Evolutionary conservation across 1,139 yeast species (phyloP).

Genomic region (Debaryomyces nepalensis): DNA sequence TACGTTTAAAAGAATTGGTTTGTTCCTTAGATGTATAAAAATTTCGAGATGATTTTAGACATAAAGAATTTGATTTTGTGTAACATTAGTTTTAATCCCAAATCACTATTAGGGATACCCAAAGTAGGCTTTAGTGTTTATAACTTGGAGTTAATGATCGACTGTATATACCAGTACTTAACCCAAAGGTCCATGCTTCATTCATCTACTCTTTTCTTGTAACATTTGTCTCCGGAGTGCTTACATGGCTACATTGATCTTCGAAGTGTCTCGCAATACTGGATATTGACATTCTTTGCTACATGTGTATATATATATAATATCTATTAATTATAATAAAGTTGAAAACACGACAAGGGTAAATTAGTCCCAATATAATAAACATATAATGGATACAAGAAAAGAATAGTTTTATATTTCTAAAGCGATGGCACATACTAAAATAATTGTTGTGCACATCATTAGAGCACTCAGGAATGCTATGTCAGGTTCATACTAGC

Average conservation of each 20-base stretch:
- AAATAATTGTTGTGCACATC: not conserved
- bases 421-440: not conserved
- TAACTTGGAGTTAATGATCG: no score
- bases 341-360: conserved; percentile 1
- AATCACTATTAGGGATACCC: no score
- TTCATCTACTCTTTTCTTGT: not conserved
- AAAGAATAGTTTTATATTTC: conserved; percentile 3
- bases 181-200: no score
- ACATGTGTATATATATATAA: not conserved
- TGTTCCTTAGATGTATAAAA: conserved; percentile 5
- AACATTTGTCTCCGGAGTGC: no score
- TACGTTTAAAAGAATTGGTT: not conserved
- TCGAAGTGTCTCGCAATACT: no score
- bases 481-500: not conserved
- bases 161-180: no score
- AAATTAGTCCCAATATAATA: conserved; percentile 1
- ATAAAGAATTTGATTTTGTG: conserved; percentile 4
- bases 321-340: conserved; percentile 4
- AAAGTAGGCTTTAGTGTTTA: no score
- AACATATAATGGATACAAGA: conserved; percentile 1
- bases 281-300: no score
- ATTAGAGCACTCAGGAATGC: not conserved
- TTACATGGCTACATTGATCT: no score
- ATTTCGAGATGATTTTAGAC: conserved; percentile 7
- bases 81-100: no score